Conservation (phyloP, 306 rosid genomes). For the Canavalia ensiformis region DNA sequence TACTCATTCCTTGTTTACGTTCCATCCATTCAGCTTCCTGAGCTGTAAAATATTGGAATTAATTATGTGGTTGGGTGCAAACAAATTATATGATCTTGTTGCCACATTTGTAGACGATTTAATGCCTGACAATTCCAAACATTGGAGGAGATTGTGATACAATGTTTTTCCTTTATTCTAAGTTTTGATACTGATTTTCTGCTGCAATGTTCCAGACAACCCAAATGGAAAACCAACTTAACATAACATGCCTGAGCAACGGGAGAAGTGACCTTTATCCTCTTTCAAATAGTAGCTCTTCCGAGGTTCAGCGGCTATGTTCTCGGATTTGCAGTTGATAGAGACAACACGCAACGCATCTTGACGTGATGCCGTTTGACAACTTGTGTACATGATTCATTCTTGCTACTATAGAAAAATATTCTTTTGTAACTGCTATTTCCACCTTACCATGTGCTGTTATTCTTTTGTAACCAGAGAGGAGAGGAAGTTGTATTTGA, state of each 20-base stretch:
- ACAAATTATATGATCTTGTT: slow-evolving; percentile 15
- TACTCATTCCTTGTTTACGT: slow-evolving; percentile 33
- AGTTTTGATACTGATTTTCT: slow-evolving; percentile 42
- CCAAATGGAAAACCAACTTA: slow-evolving; percentile 64
- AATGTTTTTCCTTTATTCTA: background rate
- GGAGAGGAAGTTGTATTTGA: slow-evolving; percentile 35
- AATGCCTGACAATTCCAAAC: background rate
- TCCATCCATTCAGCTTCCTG: slow-evolving; percentile 33
- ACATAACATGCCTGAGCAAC: slow-evolving; percentile 70
- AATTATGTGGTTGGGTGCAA: background rate
- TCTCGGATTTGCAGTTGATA: slow-evolving; percentile 62
- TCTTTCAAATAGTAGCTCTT: slow-evolving; percentile 48
- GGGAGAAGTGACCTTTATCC: slow-evolving; percentile 59
- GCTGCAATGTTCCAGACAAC: slow-evolving; percentile 54
- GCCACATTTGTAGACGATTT: slow-evolving; percentile 25
- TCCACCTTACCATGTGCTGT: background rate
- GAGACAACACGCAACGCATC: slow-evolving; percentile 37
- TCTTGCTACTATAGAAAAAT: slow-evolving; percentile 40
- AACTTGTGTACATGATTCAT: slow-evolving; percentile 44
- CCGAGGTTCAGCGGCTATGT: slow-evolving; percentile 59
- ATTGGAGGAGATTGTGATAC: slow-evolving; percentile 3
- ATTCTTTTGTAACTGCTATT: background rate
- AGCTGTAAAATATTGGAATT: background rate
- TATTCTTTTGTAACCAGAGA: slow-evolving; percentile 39
- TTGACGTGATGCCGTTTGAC: slow-evolving; percentile 30